A percentile compares a stretch with the other conserved stretches of the same genome.
phyloP scores from a whole-genome alignment of 2,329 filamentous ascomycete species.

The Cladosporium sphaerospermum region DNA sequence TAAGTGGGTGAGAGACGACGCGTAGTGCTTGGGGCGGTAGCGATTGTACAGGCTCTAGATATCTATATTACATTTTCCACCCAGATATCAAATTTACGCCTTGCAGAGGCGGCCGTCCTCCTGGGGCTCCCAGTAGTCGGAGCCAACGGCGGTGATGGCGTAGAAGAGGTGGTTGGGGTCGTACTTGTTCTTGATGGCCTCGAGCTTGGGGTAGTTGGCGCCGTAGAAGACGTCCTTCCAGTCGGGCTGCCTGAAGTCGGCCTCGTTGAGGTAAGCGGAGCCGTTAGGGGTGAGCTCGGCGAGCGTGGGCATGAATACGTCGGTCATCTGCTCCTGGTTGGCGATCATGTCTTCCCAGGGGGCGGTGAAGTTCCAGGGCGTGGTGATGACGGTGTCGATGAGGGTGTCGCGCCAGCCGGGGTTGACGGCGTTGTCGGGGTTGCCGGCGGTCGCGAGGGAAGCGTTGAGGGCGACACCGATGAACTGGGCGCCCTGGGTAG shows the following conservation, averaged over 20 bases:
- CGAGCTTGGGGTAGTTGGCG: conserved; percentile 33
- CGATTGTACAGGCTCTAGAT: not conserved
- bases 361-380: conserved; percentile 34
- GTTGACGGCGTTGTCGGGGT: conserved; percentile 35
- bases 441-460: conserved; percentile 28
- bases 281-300: conserved; percentile 34
- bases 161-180: conserved; percentile 39
- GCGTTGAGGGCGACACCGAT: conserved; percentile 37
- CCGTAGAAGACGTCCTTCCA: conserved; percentile 40
- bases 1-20: not conserved
- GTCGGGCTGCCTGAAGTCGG: conserved; percentile 35
- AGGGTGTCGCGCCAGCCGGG: conserved; percentile 35
- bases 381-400: conserved; percentile 32
- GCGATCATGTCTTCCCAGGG: conserved; percentile 33
- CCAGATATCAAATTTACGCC: conserved; percentile 13
- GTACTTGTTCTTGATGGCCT: conserved; percentile 36
- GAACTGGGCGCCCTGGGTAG: conserved; percentile 29
- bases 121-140: conserved; percentile 35
- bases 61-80: not conserved
- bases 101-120: conserved; percentile 8
- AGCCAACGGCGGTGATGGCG: conserved; percentile 34
- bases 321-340: conserved; percentile 34
- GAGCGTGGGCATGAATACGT: conserved; percentile 35
- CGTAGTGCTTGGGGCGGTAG: conserved; percentile 12
- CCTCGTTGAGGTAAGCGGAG: conserved; percentile 32